Percentiles rank a stretch among this genome's conserved stretches.
Evolutionary conservation across 371 early-diverging fungal genomes (phyloP).

Genomic region (Entomophthora muscae): DNA sequence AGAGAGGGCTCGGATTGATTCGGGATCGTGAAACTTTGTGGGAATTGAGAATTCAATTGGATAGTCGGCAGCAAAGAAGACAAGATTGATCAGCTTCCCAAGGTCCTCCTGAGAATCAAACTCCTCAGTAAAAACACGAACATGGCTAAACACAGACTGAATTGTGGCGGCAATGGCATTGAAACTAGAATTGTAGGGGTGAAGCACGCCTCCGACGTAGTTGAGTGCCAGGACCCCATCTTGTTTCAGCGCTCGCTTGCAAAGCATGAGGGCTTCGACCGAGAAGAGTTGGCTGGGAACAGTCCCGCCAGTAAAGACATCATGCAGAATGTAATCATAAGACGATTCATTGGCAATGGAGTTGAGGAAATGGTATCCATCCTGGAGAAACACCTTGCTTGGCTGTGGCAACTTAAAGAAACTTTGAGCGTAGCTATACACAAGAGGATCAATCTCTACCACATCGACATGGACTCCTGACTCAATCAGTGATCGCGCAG

Average conservation of each 20-base stretch:
- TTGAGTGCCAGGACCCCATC: slow-evolving; percentile 64
- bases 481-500: slow-evolving; percentile 38
- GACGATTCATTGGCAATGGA: slow-evolving; percentile 5
- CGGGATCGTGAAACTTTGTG: slow-evolving; percentile 15
- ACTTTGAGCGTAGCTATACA: slow-evolving; percentile 35
- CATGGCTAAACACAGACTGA: slow-evolving; percentile 27
- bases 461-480: slow-evolving; percentile 38
- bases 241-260: slow-evolving; percentile 37
- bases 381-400: slow-evolving; percentile 30
- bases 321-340: slow-evolving; percentile 72
- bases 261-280: slow-evolving; percentile 32
- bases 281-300: slow-evolving; percentile 47
- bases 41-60: slow-evolving; percentile 23
- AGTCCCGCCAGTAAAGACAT: slow-evolving; percentile 71
- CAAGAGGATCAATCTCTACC: slow-evolving; percentile 57
- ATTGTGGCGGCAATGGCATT: slow-evolving; percentile 28
- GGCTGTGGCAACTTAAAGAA: slow-evolving; percentile 40
- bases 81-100: slow-evolving; percentile 13
- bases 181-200: slow-evolving; percentile 21
- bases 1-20: slow-evolving; percentile 16
- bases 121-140: slow-evolving; percentile 32
- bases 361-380: slow-evolving; percentile 22
- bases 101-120: slow-evolving; percentile 8
- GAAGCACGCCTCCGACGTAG: slow-evolving; percentile 31
- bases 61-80: slow-evolving; percentile 43